These are phyloP conservation scores for Rhodotorula glutinis DNA, from an alignment of 1,284 basidiomycete genomes.

Conservation along the genomic window DNA sequence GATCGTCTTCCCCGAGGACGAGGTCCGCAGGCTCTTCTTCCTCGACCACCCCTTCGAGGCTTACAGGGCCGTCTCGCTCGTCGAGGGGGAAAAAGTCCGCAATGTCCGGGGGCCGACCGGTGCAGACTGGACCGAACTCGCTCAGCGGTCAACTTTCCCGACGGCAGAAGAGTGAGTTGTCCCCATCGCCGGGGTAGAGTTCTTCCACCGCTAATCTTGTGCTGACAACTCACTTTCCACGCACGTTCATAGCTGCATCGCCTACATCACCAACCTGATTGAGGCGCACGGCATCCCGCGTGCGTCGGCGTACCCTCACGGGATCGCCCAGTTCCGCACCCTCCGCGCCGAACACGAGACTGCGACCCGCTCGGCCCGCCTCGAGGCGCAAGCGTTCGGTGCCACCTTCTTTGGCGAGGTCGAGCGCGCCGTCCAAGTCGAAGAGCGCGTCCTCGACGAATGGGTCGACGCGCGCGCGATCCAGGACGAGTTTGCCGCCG, in stretches of 20 bases:
- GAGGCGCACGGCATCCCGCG: conserved; percentile 63
- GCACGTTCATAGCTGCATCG: conserved; percentile 66
- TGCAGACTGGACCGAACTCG: conserved; percentile 65
- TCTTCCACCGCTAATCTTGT: too few relatives aligned
- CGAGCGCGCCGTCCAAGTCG: conserved; percentile 60
- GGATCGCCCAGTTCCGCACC: conserved; percentile 79
- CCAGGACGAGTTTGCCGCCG: conserved; percentile 25
- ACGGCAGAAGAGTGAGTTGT: conserved; percentile 70
- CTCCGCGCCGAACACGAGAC: conserved; percentile 81
- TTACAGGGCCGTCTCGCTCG: conserved; percentile 72
- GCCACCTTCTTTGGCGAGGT: conserved; percentile 66
- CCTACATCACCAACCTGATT: conserved; percentile 75
- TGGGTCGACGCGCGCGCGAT: conserved; percentile 32
- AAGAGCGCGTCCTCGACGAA: conserved; percentile 59
- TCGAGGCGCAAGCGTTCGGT: conserved; percentile 77
- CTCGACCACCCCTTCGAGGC: conserved; percentile 94
- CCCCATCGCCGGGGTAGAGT: too few relatives aligned
- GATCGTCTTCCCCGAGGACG: conserved; percentile 80
- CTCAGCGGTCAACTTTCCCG: conserved; percentile 63
- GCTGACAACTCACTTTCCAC: neutral
- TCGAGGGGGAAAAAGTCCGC: conserved; percentile 59
- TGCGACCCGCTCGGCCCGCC: conserved; percentile 67
- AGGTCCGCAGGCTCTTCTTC: conserved; percentile 85
- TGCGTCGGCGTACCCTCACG: conserved; percentile 72
- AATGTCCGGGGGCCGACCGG: conserved; percentile 59